Conservation (phyloP, 345 rosid species). For the Clausena lansium region DNA sequence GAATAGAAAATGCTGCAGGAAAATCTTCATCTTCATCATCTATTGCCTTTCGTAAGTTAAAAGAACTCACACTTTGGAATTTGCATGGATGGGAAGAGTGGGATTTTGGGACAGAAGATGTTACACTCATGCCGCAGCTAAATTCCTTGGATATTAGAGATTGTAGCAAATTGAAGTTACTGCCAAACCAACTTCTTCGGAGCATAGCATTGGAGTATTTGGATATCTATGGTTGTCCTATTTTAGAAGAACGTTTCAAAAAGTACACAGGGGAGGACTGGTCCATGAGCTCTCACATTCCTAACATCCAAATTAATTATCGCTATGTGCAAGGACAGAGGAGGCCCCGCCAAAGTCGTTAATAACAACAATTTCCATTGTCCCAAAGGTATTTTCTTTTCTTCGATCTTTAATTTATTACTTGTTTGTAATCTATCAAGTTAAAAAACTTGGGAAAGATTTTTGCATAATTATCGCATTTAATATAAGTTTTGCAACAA, state of each 20-base stretch:
- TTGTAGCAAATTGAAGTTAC: too few relatives aligned
- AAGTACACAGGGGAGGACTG: not conserved
- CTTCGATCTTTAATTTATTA: too few relatives aligned
- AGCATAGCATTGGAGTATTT: not conserved
- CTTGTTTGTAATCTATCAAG: too few relatives aligned
- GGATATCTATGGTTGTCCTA: not conserved
- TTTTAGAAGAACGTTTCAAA: not conserved
- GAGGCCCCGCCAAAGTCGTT: too few relatives aligned
- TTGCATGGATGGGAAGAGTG: not conserved
- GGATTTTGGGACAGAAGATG: not conserved
- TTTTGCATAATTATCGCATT: too few relatives aligned
- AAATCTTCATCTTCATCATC: not conserved
- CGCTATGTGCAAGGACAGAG: not conserved
- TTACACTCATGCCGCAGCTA: not conserved
- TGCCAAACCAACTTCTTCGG: not conserved
- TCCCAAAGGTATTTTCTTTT: too few relatives aligned
- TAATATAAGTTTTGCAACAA: too few relatives aligned
- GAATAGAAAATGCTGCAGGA: not conserved
- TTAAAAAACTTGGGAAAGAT: too few relatives aligned
- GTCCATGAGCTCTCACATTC: not conserved
- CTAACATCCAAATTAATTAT: not conserved
- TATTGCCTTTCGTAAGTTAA: not conserved
- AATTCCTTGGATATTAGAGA: not conserved
- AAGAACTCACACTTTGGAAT: rapidly evolving
- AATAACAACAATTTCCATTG: too few relatives aligned